These are phyloP conservation scores for Ceratocystis ficicola DNA, from an alignment of 2,329 filamentous ascomycete species.

Conservation along the genomic window DNA sequence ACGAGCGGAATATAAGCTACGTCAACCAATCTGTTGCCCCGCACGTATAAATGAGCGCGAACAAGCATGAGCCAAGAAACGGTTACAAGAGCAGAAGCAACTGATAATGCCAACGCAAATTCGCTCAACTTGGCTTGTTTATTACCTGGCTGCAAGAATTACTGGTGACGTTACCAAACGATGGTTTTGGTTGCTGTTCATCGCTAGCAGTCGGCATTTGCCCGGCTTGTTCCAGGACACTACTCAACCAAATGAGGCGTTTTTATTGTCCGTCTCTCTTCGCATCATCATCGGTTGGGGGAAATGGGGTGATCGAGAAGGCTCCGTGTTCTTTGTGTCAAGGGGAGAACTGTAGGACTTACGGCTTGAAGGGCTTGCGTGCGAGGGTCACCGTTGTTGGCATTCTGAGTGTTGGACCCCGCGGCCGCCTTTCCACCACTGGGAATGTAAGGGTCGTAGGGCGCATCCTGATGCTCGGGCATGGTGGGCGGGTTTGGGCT, in stretches of 20 bases:
- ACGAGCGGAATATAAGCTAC: not conserved
- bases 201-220: not conserved
- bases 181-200: not conserved
- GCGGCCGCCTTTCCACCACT: constrained; percentile 33
- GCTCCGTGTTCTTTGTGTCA: not conserved
- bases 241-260: not conserved
- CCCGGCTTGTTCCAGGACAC: not conserved
- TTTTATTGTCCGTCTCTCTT: not conserved
- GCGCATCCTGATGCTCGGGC: constrained; percentile 43
- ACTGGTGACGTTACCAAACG: not conserved
- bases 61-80: not conserved
- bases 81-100: not conserved
- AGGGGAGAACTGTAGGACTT: constrained; percentile 32
- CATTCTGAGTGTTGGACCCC: constrained; percentile 31
- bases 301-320: not conserved
- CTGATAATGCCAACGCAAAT: not conserved
- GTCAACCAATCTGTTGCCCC: not conserved
- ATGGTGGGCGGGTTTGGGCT: constrained; percentile 30
- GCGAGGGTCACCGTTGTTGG: constrained; percentile 38
- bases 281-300: not conserved
- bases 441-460: constrained; percentile 85
- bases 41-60: not conserved
- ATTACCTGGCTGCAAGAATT: not conserved
- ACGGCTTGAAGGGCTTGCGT: constrained; percentile 69
- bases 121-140: not conserved